Base-by-base conservation (phyloP, 768 basidiomycete genomes). In the Psilocybe tampanensis region DNA sequence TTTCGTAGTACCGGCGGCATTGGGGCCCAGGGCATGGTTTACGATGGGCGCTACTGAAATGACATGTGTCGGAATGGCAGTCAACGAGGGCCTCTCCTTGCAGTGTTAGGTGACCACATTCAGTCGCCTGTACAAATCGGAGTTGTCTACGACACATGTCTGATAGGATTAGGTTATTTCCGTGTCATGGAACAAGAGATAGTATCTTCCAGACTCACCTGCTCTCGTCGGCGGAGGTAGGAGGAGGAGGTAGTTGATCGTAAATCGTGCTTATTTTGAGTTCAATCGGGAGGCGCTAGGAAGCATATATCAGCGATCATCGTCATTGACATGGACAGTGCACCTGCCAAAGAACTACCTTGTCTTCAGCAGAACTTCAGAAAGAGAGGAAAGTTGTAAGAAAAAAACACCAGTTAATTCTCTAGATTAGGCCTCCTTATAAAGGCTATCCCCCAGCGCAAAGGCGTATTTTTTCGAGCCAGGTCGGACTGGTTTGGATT, bases 121-220 rank as follows among this genome's bases (percentile, higher is more conserved):
- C 69, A 29, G 65, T 68, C 61, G 76, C 80, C 64, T 74, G 78
- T 55, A 68, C 71, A 69, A 88, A 82, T 61, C 71, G 76, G 64
- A 89, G 80, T 50, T 73, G 75, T 60, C 86, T 80, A 69, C 84
- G 82, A 75, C 88, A 90, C 88, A 90, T 90, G 63, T 60, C 64
- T 65, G 57, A 55, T 60, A 61, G 57, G 57, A 65, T 58, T 60
- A 60, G 47, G 63, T 63, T 64, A 64, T 59, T 61, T 60, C 56
- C 59, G 55, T 59, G 63, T 56, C 51, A 58, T 62, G 44, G 47
- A 41, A 54, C 36, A 60, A 58, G 51, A 54, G 56, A 36, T 41
- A 56, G 48, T 62, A 47, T 50, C 58, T 47, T 47, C 58, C 52
- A 60, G 63, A 62, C 70, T 70, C 69, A 72, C 72, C 52, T 68